Percentiles rank a stretch among this genome's conserved stretches.
phyloP scores from a whole-genome alignment of 1,284 basidiomycete species.

The Ceratobasidium sp. region DNA sequence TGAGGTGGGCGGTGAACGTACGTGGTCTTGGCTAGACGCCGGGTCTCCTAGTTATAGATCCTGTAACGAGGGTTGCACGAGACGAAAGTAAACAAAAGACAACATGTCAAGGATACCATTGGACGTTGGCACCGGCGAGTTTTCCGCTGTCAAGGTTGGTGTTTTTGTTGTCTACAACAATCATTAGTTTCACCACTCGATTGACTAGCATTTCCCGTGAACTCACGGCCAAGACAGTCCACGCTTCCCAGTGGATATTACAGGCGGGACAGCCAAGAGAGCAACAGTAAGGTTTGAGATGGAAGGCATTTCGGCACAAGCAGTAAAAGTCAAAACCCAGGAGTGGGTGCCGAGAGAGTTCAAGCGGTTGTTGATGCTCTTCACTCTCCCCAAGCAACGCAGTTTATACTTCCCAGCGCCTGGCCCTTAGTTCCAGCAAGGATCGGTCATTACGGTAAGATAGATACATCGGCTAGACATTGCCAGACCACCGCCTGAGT shows the following conservation, averaged over 20 bases:
- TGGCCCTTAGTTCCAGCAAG: too few species aligned
- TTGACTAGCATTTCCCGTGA: too few species aligned
- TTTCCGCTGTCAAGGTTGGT: not conserved
- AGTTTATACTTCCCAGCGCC: too few species aligned
- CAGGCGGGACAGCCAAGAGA: not conserved
- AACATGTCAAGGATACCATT: not conserved
- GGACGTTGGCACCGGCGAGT: constrained; percentile 3
- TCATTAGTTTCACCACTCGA: too few species aligned
- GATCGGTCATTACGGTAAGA: too few species aligned
- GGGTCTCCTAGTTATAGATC: constrained; percentile 40
- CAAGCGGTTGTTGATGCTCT: too few species aligned
- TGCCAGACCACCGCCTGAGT: too few species aligned
- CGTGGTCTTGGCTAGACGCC: constrained; percentile 38
- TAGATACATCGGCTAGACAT: too few species aligned
- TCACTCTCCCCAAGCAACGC: too few species aligned
- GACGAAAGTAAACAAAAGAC: not conserved
- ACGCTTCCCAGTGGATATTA: constrained; percentile 12
- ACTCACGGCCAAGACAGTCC: constrained; percentile 37
- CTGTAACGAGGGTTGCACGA: not conserved
- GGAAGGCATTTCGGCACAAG: too few species aligned
- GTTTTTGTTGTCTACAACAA: constrained; percentile 16
- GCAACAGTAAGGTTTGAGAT: constrained; percentile 11
- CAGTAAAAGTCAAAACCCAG: too few species aligned
- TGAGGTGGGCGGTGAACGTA: not conserved
- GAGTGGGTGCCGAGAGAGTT: too few species aligned